phyloP scores from a whole-genome alignment of 176 grass and related monocot species.

The Musa itinerans region DNA sequence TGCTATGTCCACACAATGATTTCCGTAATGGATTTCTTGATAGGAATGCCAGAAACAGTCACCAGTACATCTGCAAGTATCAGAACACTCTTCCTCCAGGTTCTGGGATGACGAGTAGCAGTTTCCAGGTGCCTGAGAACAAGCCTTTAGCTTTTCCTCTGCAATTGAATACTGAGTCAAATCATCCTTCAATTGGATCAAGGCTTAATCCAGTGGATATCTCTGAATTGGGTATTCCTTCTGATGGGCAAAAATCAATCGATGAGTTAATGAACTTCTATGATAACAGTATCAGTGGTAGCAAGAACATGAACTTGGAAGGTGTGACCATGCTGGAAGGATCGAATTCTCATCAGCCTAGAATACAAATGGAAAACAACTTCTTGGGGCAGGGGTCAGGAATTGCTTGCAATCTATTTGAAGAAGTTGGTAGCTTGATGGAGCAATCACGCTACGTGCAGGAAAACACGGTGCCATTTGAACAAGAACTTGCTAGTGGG shows the following conservation, averaged over 20 bases:
- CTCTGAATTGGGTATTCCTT: constrained; percentile 37
- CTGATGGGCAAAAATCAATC: constrained; percentile 22
- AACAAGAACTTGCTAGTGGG: not conserved
- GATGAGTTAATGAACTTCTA: constrained; percentile 1
- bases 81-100: constrained; percentile 19
- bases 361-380: not conserved
- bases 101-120: not conserved
- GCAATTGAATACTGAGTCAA: constrained; percentile 2
- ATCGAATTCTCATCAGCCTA: not conserved
- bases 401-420: constrained; percentile 6
- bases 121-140: constrained; percentile 8
- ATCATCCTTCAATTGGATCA: constrained; percentile 15
- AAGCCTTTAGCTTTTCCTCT: constrained; percentile 32
- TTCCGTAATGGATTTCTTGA: constrained; percentile 43
- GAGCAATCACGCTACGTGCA: constrained; percentile 7
- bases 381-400: not conserved
- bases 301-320: not conserved
- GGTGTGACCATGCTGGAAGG: not conserved
- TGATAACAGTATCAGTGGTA: not conserved
- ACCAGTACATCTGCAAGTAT: constrained; percentile 28
- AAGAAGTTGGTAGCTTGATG: constrained; percentile 10
- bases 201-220: constrained; percentile 15
- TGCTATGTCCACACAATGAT: constrained; percentile 20
- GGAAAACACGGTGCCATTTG: not conserved
- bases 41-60: constrained; percentile 7